Evolutionary conservation across 1,284 basidiomycete genomes (phyloP).

Genomic region (Caloboletus firmus): DNA sequence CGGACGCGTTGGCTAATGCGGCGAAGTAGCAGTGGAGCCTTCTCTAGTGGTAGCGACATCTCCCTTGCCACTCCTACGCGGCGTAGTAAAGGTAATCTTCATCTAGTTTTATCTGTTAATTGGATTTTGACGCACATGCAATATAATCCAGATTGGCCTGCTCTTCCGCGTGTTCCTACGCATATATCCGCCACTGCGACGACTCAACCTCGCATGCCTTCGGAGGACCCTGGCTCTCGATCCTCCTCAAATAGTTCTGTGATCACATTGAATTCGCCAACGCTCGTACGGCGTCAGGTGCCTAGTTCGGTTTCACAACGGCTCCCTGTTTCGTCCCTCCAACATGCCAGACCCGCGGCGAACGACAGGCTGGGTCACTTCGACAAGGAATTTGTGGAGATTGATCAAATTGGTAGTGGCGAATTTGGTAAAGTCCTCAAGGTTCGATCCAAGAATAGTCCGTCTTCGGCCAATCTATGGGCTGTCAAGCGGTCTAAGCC

Average conservation of each 20-base stretch:
- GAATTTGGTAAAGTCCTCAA: constrained; percentile 96
- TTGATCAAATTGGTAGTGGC: constrained; percentile 86
- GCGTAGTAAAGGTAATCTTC: constrained; percentile 38
- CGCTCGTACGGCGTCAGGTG: constrained; percentile 27
- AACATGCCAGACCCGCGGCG: constrained; percentile 10
- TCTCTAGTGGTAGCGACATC: constrained; percentile 68
- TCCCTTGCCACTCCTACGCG: constrained; percentile 68
- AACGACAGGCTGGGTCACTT: constrained; percentile 56
- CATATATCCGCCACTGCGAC: constrained; percentile 31
- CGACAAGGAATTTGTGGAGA: constrained; percentile 75
- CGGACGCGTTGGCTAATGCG: constrained; percentile 64
- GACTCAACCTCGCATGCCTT: constrained; percentile 41
- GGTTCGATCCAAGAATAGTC: constrained; percentile 68
- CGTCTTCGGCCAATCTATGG: constrained; percentile 53
- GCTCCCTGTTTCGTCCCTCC: constrained; percentile 17
- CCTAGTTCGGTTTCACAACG: constrained; percentile 21
- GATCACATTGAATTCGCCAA: constrained; percentile 40
- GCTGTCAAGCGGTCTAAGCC: constrained; percentile 96
- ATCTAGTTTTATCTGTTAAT: constrained; percentile 28
- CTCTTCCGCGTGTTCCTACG: constrained; percentile 45
- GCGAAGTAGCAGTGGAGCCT: constrained; percentile 73
- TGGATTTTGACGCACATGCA: constrained; percentile 12
- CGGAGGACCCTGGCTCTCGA: constrained; percentile 52
- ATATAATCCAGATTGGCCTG: constrained; percentile 48
- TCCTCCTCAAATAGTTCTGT: constrained; percentile 54